Percentiles rank a stretch among this genome's conserved stretches.
These are phyloP conservation scores for Leccinum subrobustum DNA, from an alignment of 1,284 basidiomycete genomes.

Conservation along the genomic window DNA sequence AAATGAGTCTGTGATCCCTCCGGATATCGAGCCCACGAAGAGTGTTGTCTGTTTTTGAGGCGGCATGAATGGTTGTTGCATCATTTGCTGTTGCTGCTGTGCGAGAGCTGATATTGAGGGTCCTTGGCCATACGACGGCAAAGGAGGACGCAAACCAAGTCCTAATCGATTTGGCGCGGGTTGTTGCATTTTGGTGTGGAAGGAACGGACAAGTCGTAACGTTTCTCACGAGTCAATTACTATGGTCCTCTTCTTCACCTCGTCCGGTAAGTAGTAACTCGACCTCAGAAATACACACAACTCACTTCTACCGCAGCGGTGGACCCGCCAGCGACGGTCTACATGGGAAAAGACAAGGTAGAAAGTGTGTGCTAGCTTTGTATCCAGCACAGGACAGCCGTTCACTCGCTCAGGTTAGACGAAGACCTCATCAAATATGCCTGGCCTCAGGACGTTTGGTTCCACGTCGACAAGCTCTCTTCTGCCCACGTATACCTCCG, in stretches of 20 bases:
- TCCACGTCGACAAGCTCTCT: conserved; percentile 88
- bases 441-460: conserved; percentile 80
- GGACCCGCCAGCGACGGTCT: conserved; percentile 72
- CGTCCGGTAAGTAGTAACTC: conserved; percentile 43
- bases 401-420: conserved; percentile 50
- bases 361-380: conserved; percentile 68
- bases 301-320: conserved; percentile 36
- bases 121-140: conserved; percentile 82
- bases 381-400: conserved; percentile 5
- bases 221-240: not conserved
- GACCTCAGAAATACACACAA: not conserved
- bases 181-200: conserved; percentile 58
- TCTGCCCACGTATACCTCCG: conserved; percentile 95
- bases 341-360: conserved; percentile 97
- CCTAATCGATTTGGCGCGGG: conserved; percentile 69
- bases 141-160: conserved; percentile 80
- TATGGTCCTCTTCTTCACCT: conserved; percentile 72
- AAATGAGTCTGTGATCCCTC: conserved; percentile 82
- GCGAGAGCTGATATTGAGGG: conserved; percentile 85
- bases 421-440: conserved; percentile 94
- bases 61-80: conserved; percentile 55
- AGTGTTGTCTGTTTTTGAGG: conserved; percentile 66
- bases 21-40: conserved; percentile 94
- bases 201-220: not conserved
- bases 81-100: conserved; percentile 70